Percentiles rank a stretch among this genome's conserved stretches.
Evolutionary conservation across 2,329 filamentous ascomycete species (phyloP).

Genomic region (Aspergillus clavatus): DNA sequence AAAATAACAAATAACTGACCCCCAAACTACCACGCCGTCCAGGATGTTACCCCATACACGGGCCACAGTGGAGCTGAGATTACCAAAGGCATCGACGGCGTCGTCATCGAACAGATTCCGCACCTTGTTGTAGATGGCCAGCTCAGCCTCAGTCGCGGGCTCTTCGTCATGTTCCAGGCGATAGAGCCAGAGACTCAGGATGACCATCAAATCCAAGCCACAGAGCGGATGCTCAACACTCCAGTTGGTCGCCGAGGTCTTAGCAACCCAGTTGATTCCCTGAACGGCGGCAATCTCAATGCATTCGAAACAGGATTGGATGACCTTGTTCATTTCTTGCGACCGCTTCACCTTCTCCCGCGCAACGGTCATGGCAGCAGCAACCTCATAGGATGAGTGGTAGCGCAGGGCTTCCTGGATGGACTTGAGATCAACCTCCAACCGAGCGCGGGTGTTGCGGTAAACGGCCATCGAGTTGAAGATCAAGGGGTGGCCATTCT

Average conservation of each 20-base stretch:
- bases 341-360: conserved; percentile 92
- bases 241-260: conserved; percentile 97
- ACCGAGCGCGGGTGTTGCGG: conserved; percentile 82
- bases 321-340: conserved; percentile 96
- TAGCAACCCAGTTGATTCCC: conserved; percentile 96
- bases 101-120: conserved; percentile 83
- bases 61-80: conserved; percentile 91
- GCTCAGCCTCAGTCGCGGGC: conserved; percentile 47
- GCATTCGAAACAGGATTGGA: conserved; percentile 95
- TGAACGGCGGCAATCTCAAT: conserved; percentile 93
- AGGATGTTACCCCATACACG: conserved; percentile 97
- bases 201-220: conserved; percentile 95
- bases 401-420: conserved; percentile 96
- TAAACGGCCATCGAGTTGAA: conserved; percentile 99
- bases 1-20: conserved; percentile 62
- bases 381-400: conserved; percentile 95
- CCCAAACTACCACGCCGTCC: conserved; percentile 98
- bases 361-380: conserved; percentile 90
- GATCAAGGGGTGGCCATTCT: conserved; percentile 91
- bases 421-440: conserved; percentile 92
- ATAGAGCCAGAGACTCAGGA: conserved; percentile 96
- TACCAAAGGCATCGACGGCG: conserved; percentile 73
- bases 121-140: conserved; percentile 59
- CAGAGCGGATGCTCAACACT: conserved; percentile 97
- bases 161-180: conserved; percentile 99